A percentile compares a stretch with the other conserved stretches of the same genome.
Conservation (phyloP, 2,329 filamentous ascomycete genomes). For the Oidium heveae region DNA sequence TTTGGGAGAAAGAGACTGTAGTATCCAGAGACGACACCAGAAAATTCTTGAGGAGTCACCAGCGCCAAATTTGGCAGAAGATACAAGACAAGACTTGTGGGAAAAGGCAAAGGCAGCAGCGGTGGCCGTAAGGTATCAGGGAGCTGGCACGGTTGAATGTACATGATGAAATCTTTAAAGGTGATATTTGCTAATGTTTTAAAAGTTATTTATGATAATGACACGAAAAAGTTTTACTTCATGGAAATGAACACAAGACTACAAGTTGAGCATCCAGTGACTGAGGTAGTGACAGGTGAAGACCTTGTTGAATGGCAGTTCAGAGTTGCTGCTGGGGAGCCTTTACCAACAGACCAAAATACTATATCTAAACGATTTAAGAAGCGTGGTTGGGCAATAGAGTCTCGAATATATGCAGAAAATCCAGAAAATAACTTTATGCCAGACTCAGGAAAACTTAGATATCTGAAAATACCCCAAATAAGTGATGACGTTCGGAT, state of each 20-base stretch:
- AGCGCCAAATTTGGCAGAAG: slow-evolving; percentile 38
- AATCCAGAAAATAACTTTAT: slow-evolving; percentile 81
- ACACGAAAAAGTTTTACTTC: slow-evolving; percentile 57
- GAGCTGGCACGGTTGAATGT: slow-evolving; percentile 77
- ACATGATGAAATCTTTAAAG: slow-evolving; percentile 22
- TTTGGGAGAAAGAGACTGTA: slow-evolving; percentile 76
- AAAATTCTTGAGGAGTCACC: slow-evolving; percentile 83
- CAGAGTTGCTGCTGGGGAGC: slow-evolving; percentile 49
- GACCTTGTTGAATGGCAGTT: slow-evolving; percentile 92
- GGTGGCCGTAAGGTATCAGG: slow-evolving; percentile 63
- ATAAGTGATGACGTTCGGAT: slow-evolving; percentile 54
- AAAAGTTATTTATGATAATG: slow-evolving; percentile 62
- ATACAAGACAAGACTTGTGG: slow-evolving; percentile 35
- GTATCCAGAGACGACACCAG: slow-evolving; percentile 64
- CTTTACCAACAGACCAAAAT: slow-evolving; percentile 37
- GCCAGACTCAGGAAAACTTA: slow-evolving; percentile 70
- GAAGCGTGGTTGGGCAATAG: slow-evolving; percentile 63
- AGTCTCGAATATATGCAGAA: slow-evolving; percentile 91
- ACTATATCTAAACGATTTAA: slow-evolving; percentile 45
- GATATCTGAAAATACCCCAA: slow-evolving; percentile 55
- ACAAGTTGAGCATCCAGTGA: slow-evolving; percentile 94
- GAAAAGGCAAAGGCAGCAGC: slow-evolving; percentile 38
- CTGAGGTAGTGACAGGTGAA: slow-evolving; percentile 49
- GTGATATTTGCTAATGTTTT: slow-evolving; percentile 19
- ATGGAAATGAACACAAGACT: slow-evolving; percentile 71